These are phyloP conservation scores for Sporisorium graminicola DNA, from an alignment of 1,284 basidiomycete species.

Conservation along the genomic window DNA sequence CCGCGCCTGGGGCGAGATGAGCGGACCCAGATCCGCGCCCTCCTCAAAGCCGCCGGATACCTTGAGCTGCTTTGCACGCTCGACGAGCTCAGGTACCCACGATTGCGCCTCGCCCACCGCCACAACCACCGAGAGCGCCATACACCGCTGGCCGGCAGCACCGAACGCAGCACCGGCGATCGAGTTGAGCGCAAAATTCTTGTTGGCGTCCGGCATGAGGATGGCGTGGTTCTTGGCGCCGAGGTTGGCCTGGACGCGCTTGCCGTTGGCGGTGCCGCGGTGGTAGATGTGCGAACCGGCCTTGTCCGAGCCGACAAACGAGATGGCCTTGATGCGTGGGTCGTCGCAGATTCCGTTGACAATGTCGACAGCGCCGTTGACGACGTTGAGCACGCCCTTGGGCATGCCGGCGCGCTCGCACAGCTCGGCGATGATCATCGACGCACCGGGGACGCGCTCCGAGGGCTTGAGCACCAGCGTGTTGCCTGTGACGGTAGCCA, in stretches of 20 bases:
- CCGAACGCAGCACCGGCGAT: constrained; percentile 96
- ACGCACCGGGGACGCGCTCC: constrained; percentile 94
- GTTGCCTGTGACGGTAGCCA: constrained; percentile 88
- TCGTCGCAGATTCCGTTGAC: constrained; percentile 96
- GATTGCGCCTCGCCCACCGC: constrained; percentile 85
- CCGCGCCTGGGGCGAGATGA: constrained; percentile 91
- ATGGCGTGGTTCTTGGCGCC: constrained; percentile 87
- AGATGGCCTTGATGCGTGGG: constrained; percentile 90
- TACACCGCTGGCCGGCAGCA: constrained; percentile 94
- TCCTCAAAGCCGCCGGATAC: constrained; percentile 91
- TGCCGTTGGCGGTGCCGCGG: constrained; percentile 84
- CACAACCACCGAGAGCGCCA: constrained; percentile 74
- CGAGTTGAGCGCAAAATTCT: constrained; percentile 91
- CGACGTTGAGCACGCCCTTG: constrained; percentile 71
- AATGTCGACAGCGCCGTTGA: constrained; percentile 88
- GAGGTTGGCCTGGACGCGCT: constrained; percentile 93
- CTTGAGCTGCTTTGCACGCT: constrained; percentile 83
- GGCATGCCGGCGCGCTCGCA: constrained; percentile 81
- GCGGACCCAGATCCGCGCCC: constrained; percentile 89
- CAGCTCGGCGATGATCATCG: constrained; percentile 96
- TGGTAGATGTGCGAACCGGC: constrained; percentile 92
- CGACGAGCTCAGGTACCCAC: constrained; percentile 88
- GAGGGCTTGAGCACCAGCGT: constrained; percentile 95
- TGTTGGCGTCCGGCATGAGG: constrained; percentile 96
- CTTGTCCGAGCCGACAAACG: constrained; percentile 94